Evolutionary conservation across 768 basidiomycete species (phyloP).

Genomic region (Kwoniella dendrophila): DNA sequence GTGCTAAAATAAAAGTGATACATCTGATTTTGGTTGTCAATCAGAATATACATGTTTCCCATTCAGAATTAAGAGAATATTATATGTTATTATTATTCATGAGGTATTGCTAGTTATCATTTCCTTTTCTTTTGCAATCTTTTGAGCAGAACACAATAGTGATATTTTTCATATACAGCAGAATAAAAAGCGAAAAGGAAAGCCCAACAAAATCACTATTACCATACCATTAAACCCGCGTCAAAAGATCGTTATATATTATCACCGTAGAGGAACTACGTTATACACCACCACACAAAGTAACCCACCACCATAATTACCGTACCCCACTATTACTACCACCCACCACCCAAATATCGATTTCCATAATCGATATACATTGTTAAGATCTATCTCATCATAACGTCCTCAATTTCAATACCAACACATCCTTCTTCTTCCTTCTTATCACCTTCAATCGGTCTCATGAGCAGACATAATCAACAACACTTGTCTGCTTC

Average conservation of each 20-base stretch:
- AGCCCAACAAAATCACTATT: not conserved
- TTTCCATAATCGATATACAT: not conserved
- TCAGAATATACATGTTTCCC: not conserved
- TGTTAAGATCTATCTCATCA: not conserved
- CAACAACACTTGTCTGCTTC: conserved; percentile 21
- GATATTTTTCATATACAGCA: not conserved
- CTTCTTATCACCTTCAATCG: conserved; percentile 8
- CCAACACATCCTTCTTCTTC: not conserved
- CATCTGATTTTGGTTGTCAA: not conserved
- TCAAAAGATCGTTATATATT: no score
- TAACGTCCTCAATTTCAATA: not conserved
- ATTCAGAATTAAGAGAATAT: not conserved
- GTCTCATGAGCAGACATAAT: conserved; percentile 28
- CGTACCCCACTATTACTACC: not conserved
- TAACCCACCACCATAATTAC: not conserved
- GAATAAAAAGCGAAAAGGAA: conserved; percentile 3
- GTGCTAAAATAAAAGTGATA: not conserved
- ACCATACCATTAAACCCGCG: not conserved
- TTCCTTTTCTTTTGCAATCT: no score
- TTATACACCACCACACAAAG: no score
- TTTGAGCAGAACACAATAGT: no score
- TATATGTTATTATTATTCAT: not conserved
- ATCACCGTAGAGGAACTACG: no score
- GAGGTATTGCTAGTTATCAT: no score
- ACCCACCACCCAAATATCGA: not conserved